These are phyloP conservation scores for Daldinia concentrica DNA, from an alignment of 495 filamentous ascomycete species.

Conservation along the genomic window DNA sequence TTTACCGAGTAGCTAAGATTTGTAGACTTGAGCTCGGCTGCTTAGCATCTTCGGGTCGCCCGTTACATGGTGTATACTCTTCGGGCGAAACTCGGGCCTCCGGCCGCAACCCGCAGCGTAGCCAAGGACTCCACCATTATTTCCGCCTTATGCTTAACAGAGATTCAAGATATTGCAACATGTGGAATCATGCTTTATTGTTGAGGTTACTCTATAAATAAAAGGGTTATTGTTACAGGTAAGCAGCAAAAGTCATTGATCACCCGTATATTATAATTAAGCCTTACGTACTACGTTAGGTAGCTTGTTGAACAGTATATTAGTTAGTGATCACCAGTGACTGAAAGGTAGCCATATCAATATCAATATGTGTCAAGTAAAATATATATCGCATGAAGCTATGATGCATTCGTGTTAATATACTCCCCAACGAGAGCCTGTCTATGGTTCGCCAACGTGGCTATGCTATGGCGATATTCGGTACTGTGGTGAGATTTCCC, in stretches of 20 bases:
- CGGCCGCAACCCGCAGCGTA: conserved; percentile 7
- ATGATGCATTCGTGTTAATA: background rate
- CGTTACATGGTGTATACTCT: background rate
- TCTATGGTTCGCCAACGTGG: background rate
- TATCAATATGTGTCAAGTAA: background rate
- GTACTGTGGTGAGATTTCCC: background rate
- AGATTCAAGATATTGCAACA: background rate
- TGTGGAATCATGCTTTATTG: background rate
- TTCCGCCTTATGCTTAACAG: background rate
- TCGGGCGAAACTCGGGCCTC: conserved; percentile 1
- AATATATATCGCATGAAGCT: background rate
- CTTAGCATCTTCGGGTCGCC: background rate
- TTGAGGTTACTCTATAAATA: background rate
- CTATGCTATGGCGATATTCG: background rate
- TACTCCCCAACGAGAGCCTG: background rate
- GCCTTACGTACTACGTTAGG: too few relatives aligned
- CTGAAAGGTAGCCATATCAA: background rate
- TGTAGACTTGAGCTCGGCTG: background rate
- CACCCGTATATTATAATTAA: too few relatives aligned
- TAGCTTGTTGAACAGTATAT: background rate
- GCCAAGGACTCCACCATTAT: background rate
- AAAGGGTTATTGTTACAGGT: too few relatives aligned
- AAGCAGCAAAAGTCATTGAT: too few relatives aligned
- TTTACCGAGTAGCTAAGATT: background rate
- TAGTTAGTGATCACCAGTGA: background rate